Evolutionary conservation across 2,329 filamentous ascomycete species (phyloP), one percentile per base, ranked within the genome.

Genomic region (Paraphaeosphaeria minitans): DNA sequence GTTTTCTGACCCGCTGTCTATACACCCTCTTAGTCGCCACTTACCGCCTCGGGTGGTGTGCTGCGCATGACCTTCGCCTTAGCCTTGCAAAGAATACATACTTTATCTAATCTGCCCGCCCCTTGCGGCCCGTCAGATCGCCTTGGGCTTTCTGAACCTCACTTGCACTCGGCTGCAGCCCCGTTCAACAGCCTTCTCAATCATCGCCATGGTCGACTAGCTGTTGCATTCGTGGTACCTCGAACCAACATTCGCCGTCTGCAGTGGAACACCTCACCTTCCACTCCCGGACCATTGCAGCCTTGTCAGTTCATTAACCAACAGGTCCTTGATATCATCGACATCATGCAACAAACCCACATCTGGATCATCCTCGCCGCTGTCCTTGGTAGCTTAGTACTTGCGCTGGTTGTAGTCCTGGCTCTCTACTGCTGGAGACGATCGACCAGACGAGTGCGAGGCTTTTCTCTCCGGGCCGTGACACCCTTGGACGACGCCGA

Each of bases 401-500:
- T 76, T 19, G 56, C 63, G 14, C 64, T 70, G 27, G 64, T 67
- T 39, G 55, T 66, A 29, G 68, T 73, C 49, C 62, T 73, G 19
- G 53, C 68, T 27, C 68, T 76, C 43, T 75, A 72, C 47, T 70
- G 68, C 57, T 70, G 69, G 66, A 71, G 71, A 60, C 70, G 75
- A 39, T 71, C 69, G 29, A 70, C 72, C 65, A 73, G 64, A 65
- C 66, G 64, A 64, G 64, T 73, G 42, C 69, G 72, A 60, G 67
- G 71, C 24, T 77, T 78, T 63, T 71, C 73, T 16, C 62, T 75
- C 50, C 73, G 75, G 60, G 70, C 75, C 22, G 74, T 76, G 33
- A 78, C 75, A 39, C 75, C 75, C 53, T 62, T 78, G 46, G 74
- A 77, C 63, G 75, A 78, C 46, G 75, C 75, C 56, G 75, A 76